These are phyloP conservation scores for Fusarium austroafricanum DNA, from an alignment of 2,329 filamentous ascomycete species.

Conservation along the genomic window DNA sequence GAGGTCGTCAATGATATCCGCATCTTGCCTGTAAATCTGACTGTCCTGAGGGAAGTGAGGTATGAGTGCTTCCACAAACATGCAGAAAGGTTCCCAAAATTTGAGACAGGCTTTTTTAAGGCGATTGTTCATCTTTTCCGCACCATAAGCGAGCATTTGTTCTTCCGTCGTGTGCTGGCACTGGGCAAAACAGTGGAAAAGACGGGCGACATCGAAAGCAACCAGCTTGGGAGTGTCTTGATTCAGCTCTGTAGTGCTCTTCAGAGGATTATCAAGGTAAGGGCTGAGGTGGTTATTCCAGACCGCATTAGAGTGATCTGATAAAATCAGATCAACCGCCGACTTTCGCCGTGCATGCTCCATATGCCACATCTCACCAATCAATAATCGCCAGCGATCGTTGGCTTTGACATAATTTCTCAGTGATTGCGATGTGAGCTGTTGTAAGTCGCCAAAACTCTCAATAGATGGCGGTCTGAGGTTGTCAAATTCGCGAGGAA, in stretches of 20 bases:
- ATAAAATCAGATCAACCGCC: slow-evolving; percentile 42
- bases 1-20: slow-evolving; percentile 32
- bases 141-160: slow-evolving; percentile 32
- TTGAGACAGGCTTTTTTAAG: slow-evolving; percentile 11
- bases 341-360: slow-evolving; percentile 45
- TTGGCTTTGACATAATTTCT: slow-evolving; percentile 44
- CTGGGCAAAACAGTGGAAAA: slow-evolving; percentile 49
- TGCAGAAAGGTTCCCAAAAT: slow-evolving; percentile 42
- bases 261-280: slow-evolving; percentile 35
- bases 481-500: neutral
- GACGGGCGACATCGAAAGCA: slow-evolving; percentile 48
- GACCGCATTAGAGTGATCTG: slow-evolving; percentile 25
- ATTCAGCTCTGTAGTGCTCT: slow-evolving; percentile 16
- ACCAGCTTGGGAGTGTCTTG: slow-evolving; percentile 22
- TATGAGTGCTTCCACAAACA: slow-evolving; percentile 45
- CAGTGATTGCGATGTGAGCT: slow-evolving; percentile 35
- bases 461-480: slow-evolving; percentile 35
- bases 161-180: slow-evolving; percentile 41
- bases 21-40: slow-evolving; percentile 48
- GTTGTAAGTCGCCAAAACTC: slow-evolving; percentile 39
- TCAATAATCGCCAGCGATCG: slow-evolving; percentile 48
- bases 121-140: slow-evolving; percentile 33
- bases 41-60: slow-evolving; percentile 49
- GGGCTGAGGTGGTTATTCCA: slow-evolving; percentile 34
- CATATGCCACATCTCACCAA: slow-evolving; percentile 49